Evolutionary conservation across 768 basidiomycete species (phyloP).

Genomic region (Hericium erinaceus): DNA sequence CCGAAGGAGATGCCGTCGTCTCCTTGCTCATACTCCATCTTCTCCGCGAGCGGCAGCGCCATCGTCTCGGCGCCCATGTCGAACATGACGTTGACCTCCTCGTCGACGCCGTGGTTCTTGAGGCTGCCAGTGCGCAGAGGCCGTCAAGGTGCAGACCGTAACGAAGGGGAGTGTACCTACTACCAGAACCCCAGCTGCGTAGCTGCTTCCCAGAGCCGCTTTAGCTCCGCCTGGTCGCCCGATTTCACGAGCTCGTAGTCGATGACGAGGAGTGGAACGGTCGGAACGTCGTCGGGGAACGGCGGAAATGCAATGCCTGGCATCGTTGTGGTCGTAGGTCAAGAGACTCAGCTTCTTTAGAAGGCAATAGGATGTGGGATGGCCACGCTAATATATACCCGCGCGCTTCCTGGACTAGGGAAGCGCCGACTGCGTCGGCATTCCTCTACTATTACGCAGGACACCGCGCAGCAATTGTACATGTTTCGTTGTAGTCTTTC

Average conservation of each 20-base stretch:
- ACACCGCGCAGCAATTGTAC: too few species aligned
- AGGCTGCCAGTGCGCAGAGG: slow-evolving; percentile 22
- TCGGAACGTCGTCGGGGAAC: slow-evolving; percentile 35
- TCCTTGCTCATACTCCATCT: slow-evolving; percentile 32
- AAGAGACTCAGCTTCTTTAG: too few species aligned
- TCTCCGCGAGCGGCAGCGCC: slow-evolving; percentile 30
- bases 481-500: too few species aligned
- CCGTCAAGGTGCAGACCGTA: neutral
- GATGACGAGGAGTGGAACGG: slow-evolving; percentile 37
- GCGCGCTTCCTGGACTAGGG: too few species aligned
- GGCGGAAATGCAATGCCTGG: slow-evolving; percentile 20
- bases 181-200: slow-evolving; percentile 47
- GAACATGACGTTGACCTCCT: slow-evolving; percentile 28
- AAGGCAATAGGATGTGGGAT: too few species aligned
- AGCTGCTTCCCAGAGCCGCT: slow-evolving; percentile 37
- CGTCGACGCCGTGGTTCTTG: slow-evolving; percentile 32
- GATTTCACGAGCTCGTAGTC: slow-evolving; percentile 31
- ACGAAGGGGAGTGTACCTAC: slow-evolving; percentile 22
- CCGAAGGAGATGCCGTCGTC: slow-evolving; percentile 29
- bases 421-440: too few species aligned
- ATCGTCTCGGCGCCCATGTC: slow-evolving; percentile 29
- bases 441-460: too few species aligned
- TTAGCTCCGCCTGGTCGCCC: slow-evolving; percentile 28
- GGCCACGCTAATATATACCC: too few species aligned
- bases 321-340: neutral